Conservation (phyloP, 129 eudicot genomes). For the carrot (Daucus carota) region DH1_v3.0 NC_030385.2:3506501-3507000, state of each 20-base stretch:
- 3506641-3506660: slow-evolving; percentile 31
- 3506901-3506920: slow-evolving; percentile 23
- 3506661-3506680: slow-evolving; percentile 29
- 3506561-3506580: slow-evolving; percentile 29
- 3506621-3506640: slow-evolving; percentile 31
- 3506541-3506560: slow-evolving; percentile 23
- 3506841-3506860: slow-evolving; percentile 20
- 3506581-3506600: slow-evolving; percentile 32
- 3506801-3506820: slow-evolving; percentile 13
- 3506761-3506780: slow-evolving; percentile 27
- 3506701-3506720: slow-evolving; percentile 21
- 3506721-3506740: slow-evolving; percentile 31
- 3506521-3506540: slow-evolving; percentile 18
- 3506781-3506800: slow-evolving; percentile 29
- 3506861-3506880: slow-evolving; percentile 28
- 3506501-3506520: slow-evolving; percentile 21
- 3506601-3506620: slow-evolving; percentile 15
- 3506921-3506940: slow-evolving; percentile 12
- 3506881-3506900: slow-evolving; percentile 24
- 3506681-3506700: slow-evolving; percentile 23
- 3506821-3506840: slow-evolving; percentile 22
- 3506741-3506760: slow-evolving; percentile 33
- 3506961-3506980: slow-evolving; percentile 29
- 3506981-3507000: slow-evolving; percentile 28
- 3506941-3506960: slow-evolving; percentile 22